Evolutionary conservation across 305 asterid genomes (phyloP), one percentile per base, ranked within the genome.

Genomic region (Euphrasia arctica): DNA sequence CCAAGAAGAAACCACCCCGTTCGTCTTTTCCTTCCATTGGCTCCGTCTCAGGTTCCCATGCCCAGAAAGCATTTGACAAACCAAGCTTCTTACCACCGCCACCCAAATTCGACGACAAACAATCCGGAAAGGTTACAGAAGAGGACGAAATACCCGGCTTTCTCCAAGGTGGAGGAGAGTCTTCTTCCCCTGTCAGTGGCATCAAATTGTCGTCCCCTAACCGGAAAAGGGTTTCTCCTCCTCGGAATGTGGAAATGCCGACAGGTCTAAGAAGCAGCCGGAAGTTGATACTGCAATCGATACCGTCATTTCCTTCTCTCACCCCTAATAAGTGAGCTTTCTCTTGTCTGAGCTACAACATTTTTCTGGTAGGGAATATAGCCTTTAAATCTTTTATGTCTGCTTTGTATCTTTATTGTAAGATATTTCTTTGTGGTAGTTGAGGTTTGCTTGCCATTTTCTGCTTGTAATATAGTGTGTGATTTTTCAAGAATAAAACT

Each of bases 211-310:
- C 78, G 29, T 90, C 97, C 25, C 96, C 97, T 22, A 90, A 82
- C 71, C 60, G 80, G 73, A 90, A 90, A 79, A 78, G 97, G 66
- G 91, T 90, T 29, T 88, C 97, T 14, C 86, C 96, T 2, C 95
- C 95, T 28, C 97, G 83, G 58, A 67, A 51, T n/a, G 75, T 15
- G 0, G 77, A 73, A 9, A 72, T 25, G 71, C 68, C 86, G 0
- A 69, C 85, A 0, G 70, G 87, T 14, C 63, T 81, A 31, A 76
- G 83, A 70, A 85, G 91, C 77, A 83, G 90, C 79, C 76, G 95
- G 39, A 88, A 84, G 82, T 73, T 88, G 80, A 81, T 88, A 34
- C 86, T 88, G 14, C 85, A 84, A 41, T 88, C 96, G 22, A 88
- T 88, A 57, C 90, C 91, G 2, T 78, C 96, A 18, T 88, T 88